Percentiles rank a stretch among this genome's conserved stretches.
These are phyloP conservation scores for Trichomonas vaginalis DNA, from an alignment of 208 protist species.

Conservation along the genomic window DNA sequence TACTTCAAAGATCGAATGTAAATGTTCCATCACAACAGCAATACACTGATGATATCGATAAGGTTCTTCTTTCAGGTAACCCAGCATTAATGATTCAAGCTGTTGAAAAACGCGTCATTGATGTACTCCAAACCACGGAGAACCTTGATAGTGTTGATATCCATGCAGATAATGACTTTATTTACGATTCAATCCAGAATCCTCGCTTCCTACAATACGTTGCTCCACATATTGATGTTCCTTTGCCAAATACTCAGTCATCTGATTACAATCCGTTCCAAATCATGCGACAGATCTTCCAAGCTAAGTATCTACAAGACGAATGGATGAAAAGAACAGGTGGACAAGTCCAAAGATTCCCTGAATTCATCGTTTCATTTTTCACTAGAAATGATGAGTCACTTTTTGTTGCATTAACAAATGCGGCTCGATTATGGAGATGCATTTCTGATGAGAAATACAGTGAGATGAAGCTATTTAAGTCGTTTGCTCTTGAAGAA, in stretches of 20 bases:
- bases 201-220: background rate
- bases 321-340: background rate
- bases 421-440: background rate
- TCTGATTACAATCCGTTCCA: background rate
- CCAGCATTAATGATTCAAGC: background rate
- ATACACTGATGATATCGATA: background rate
- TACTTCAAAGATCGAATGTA: background rate
- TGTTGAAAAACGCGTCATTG: background rate
- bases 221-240: background rate
- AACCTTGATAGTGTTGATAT: background rate
- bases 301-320: background rate
- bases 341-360: background rate
- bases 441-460: background rate
- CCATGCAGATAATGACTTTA: background rate
- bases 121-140: background rate
- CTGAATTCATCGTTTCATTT: background rate
- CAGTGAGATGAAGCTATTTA: background rate
- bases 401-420: background rate
- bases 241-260: background rate
- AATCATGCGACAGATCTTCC: background rate
- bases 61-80: background rate
- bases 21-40: background rate
- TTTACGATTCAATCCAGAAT: background rate
- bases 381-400: background rate
- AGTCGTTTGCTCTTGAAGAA: background rate